Evolutionary conservation across 2,329 filamentous ascomycete genomes (phyloP), one percentile per base, ranked within the genome.

Genomic region (Hymenoscyphus fructigenus): DNA sequence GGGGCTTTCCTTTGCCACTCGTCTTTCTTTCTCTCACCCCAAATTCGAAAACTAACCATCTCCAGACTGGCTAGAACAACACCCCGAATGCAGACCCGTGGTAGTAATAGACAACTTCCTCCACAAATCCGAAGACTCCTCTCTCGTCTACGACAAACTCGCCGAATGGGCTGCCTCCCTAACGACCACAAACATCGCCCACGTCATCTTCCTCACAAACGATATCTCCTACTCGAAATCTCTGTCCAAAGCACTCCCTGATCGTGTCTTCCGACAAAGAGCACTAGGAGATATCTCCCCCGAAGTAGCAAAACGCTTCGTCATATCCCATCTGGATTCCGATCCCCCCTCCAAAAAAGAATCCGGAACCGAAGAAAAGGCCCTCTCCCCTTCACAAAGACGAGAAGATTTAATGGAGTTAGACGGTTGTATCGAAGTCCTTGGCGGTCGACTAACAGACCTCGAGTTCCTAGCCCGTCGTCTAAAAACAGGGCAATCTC

Each of bases 401-500:
- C 60, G 58, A 55, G 67, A 75, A 12, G 84, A 93, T 67, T 80
- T 95, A 6, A 76, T 78, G 0, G 91, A 93, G 67, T 84, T 99
- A 1, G 93, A 97, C 72, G 84, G 84, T 32, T 93, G 91, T 70
- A 96, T 98, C 69, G 85, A 88, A 32, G 85, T 88, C 0, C 84
- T 99, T 1, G 95, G 95, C 26, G 95, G 95, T 1, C 91, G 95
- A 3, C 84, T 99, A n/a, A 97, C 93, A 0, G 95, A 99, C 74
- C 88, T 99, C 23, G 94, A 98, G 75, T 96, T 95, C 74, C 86
- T 99, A 55, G 91, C 93, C n/a, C 88, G 94, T 41, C 86, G 95
- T 20, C 90, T 99, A 71, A 92, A 92, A 78, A 88, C 90, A 0
- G 94, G 95, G 17, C 93, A 97, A 76, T 90, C 85, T 1, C 95